These are phyloP conservation scores for Chalciporus sphaerocephalus DNA, from an alignment of 768 basidiomycete species.

Conservation along the genomic window DNA sequence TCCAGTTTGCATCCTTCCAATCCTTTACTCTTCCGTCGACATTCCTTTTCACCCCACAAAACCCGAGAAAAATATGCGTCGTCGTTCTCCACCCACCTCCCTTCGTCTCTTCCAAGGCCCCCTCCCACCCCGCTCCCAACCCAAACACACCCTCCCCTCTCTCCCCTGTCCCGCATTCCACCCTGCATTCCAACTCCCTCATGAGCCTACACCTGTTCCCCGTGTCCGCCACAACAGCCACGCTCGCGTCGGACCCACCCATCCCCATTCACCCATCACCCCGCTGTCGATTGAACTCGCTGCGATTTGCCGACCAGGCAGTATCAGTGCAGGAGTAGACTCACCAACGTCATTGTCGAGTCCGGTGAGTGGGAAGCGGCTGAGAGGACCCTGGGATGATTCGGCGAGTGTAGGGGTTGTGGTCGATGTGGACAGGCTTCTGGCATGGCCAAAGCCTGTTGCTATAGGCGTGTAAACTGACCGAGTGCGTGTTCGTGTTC, in stretches of 20 bases:
- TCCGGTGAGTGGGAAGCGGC: constrained; percentile 10
- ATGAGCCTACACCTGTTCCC: constrained; percentile 16
- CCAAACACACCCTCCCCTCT: constrained; percentile 67
- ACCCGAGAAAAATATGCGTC: constrained; percentile 44
- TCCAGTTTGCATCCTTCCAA: background rate
- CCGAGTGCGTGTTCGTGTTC: too few species aligned
- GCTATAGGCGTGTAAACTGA: constrained; percentile 28
- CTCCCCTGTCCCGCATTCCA: constrained; percentile 53
- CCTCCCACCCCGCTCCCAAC: constrained; percentile 52
- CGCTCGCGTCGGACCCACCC: too few species aligned
- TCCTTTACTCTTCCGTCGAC: background rate
- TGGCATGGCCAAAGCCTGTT: constrained; percentile 45
- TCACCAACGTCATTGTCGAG: constrained; percentile 19
- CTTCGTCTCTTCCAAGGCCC: constrained; percentile 61
- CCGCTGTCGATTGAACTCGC: constrained; percentile 21
- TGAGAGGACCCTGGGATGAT: constrained; percentile 60
- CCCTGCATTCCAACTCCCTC: constrained; percentile 27
- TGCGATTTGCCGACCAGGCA: constrained; percentile 13
- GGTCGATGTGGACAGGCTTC: constrained; percentile 45
- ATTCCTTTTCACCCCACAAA: background rate
- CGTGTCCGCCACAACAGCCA: constrained; percentile 14
- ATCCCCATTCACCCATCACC: constrained; percentile 22
- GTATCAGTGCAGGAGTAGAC: constrained; percentile 3
- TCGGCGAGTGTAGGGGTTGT: constrained; percentile 39
- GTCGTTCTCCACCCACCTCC: constrained; percentile 63